A percentile compares a stretch with the other conserved stretches of the same genome.
Conservation (phyloP, 169 alveolate genomes). For the Plasmodium falciparum region DNA sequence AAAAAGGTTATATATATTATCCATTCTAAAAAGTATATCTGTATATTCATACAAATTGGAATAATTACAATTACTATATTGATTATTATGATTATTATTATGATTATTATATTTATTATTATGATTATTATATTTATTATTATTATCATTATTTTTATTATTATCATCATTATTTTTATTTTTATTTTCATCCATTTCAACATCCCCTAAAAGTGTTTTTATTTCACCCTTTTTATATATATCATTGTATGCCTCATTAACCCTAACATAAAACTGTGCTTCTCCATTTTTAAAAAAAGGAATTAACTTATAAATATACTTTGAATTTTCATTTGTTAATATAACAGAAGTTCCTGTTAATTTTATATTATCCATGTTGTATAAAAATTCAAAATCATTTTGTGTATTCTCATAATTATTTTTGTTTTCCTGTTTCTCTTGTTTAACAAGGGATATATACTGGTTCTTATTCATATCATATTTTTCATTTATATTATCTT, state of each 20-base stretch:
- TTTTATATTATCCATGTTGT: conserved; percentile 27
- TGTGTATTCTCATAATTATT: not conserved
- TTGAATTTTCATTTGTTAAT: conserved; percentile 44
- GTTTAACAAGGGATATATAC: not conserved
- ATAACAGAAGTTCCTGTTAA: conserved; percentile 67
- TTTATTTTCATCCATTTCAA: not conserved
- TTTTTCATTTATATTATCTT: not conserved
- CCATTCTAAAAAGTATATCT: too few species aligned
- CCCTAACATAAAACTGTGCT: conserved; percentile 31
- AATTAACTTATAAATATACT: conserved; percentile 47
- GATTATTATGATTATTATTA: too few species aligned
- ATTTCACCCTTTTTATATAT: not conserved
- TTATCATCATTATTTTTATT: not conserved
- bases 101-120: not conserved
- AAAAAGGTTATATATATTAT: too few species aligned
- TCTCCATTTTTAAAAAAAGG: conserved; percentile 76
- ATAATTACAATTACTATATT: too few species aligned
- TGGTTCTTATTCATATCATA: not conserved
- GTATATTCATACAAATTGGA: too few species aligned
- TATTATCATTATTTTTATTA: not conserved
- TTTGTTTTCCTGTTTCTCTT: not conserved
- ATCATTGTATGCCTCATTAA: conserved; percentile 9
- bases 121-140: not conserved
- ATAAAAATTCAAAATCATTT: conserved; percentile 2
- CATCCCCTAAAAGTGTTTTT: not conserved